Evolutionary conservation across 805 yeast genomes (phyloP), one percentile per base, ranked within the genome.

Genomic region (Cyberlindnera xishuangbannaensis): DNA sequence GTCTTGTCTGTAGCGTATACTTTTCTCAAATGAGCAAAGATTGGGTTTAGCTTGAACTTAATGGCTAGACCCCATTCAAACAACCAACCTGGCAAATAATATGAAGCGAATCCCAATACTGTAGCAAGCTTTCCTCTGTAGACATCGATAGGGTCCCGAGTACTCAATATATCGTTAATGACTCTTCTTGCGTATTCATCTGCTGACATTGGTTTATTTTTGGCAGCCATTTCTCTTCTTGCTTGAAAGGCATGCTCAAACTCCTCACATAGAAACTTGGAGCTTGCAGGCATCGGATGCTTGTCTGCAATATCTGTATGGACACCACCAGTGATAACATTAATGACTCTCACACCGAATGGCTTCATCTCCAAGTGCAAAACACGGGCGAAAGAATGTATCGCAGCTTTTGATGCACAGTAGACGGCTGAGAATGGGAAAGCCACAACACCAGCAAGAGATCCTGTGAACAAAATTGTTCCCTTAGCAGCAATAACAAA

Each of bases 251-350:
- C 71, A 15, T 58, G 62, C 15, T 54, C 51, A 33, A 77, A 76
- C 31, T 70, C 82, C 4, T 71, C 69, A 27, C 56, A 58, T 37
- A 70, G 62, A 50, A 65, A 81, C 28, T 73, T 48, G 0, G 88
- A 79, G 17, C 50, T 56, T n/a, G 55, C 55, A 4, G 83, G 81
- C 22, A 81, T 53, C 1, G 73, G 68, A 44, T 85, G 65, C 3
- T 62, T 71, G 45, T 83, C 90, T 0, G 77, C 83, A 45, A 83
- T 80, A 36, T 76, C 66, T 0, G 92, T 80, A 15, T 61, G 59
- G 19, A 83, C 92, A 23, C 83, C 90, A 19, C 94, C 94, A 7
- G 92, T 83, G 25, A 81, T 58, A 10, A 78, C 65, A 46, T 79
- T 78, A 39, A 80, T 63, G 0, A 83, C 90, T 31, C 74, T 65